A percentile compares a stretch with the other conserved stretches of the same genome.
Conservation (phyloP, 345 rosid genomes). For the Populus euphratica region DNA sequence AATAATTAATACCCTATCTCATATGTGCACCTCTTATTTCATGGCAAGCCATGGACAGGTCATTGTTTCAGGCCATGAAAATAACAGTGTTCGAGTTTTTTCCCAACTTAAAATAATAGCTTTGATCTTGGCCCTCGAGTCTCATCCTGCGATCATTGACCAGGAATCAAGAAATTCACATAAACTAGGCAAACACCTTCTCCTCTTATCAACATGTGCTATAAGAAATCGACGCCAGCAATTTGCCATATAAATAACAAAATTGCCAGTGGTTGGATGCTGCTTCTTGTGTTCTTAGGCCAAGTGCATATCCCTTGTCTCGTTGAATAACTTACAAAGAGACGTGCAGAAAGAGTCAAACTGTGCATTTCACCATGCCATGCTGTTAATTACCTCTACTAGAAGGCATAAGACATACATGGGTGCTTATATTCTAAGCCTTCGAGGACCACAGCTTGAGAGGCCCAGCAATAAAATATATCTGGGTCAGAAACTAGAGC, state of each 20-base stretch:
- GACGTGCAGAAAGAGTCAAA: slow-evolving; percentile 5
- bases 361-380: background rate
- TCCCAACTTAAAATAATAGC: no score
- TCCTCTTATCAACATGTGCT: slow-evolving; percentile 11
- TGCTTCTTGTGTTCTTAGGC: slow-evolving; percentile 8
- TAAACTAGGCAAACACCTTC: background rate
- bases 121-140: background rate
- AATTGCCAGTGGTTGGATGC: background rate
- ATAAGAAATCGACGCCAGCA: background rate
- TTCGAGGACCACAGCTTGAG: background rate
- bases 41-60: background rate
- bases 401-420: background rate
- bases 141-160: background rate
- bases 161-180: background rate
- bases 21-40: background rate
- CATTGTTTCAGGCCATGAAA: no score
- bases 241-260: background rate
- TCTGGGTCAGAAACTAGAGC: background rate
- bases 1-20: background rate
- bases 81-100: no score
- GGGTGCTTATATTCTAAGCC: background rate
- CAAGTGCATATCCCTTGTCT: slow-evolving; percentile 1
- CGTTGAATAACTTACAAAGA: background rate
- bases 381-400: background rate
- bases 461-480: background rate